These are phyloP conservation scores for Termitomyces sp. DNA, from an alignment of 768 basidiomycete species.

Conservation along the genomic window DNA sequence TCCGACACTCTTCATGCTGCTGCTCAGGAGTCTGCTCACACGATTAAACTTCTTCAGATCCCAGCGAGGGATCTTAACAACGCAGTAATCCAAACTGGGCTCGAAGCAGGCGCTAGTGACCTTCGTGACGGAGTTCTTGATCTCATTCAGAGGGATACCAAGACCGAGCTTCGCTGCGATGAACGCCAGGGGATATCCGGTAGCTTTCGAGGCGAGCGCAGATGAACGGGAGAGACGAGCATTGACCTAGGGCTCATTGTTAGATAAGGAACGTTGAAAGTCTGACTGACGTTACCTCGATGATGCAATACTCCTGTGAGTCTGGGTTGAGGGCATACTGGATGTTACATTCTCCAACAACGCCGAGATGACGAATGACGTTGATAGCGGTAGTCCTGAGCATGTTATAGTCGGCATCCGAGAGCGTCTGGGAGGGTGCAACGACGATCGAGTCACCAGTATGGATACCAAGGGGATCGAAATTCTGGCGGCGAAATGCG, in stretches of 20 bases:
- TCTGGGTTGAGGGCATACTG: slow-evolving; percentile 96
- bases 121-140: slow-evolving; percentile 96
- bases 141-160: slow-evolving; percentile 94
- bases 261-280: not conserved
- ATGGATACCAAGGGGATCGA: slow-evolving; percentile 97
- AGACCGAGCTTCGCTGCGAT: slow-evolving; percentile 98
- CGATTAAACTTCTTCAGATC: slow-evolving; percentile 97
- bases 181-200: slow-evolving; percentile 96
- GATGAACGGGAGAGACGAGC: slow-evolving; percentile 98
- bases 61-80: slow-evolving; percentile 99
- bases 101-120: slow-evolving; percentile 97
- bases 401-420: slow-evolving; percentile 99
- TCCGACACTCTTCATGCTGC: slow-evolving; percentile 98
- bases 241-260: slow-evolving; percentile 47
- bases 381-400: slow-evolving; percentile 97
- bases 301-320: slow-evolving; percentile 97
- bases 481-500: slow-evolving; percentile 59
- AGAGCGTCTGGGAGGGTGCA: slow-evolving; percentile 95
- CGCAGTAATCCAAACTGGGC: slow-evolving; percentile 93
- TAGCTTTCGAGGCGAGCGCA: slow-evolving; percentile 96
- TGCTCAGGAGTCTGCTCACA: slow-evolving; percentile 85
- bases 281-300: slow-evolving; percentile 54
- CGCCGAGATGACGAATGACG: slow-evolving; percentile 96
- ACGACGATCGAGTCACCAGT: slow-evolving; percentile 99
- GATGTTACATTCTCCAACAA: slow-evolving; percentile 98